Evolutionary conservation across 2,329 filamentous ascomycete species (phyloP).

Genomic region (Ophiosphaerella narmari): DNA sequence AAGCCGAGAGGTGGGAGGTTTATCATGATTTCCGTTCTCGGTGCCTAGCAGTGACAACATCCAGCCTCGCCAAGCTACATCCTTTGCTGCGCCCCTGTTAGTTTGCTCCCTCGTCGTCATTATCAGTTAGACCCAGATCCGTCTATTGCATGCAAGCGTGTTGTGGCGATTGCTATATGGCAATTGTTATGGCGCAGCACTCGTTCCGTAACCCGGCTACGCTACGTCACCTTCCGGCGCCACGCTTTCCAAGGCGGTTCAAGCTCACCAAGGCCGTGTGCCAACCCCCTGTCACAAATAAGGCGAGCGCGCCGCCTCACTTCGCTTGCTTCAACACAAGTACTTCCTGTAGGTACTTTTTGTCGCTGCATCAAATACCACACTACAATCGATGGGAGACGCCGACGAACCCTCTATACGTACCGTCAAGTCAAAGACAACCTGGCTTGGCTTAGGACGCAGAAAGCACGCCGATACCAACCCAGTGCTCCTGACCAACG

Average conservation of each 20-base stretch:
- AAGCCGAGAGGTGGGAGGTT: too few relatives aligned
- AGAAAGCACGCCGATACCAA: slow-evolving; percentile 37
- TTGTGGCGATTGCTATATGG: background rate
- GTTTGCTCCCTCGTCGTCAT: background rate
- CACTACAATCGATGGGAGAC: slow-evolving; percentile 58
- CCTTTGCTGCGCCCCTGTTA: background rate
- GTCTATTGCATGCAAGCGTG: background rate
- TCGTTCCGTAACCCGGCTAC: slow-evolving; percentile 4
- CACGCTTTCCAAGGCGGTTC: slow-evolving; percentile 13
- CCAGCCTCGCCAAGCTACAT: too few relatives aligned
- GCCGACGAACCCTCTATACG: slow-evolving; percentile 57
- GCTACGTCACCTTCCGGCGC: slow-evolving; percentile 8
- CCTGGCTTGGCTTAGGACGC: slow-evolving; percentile 51
- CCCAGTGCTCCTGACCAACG: slow-evolving; percentile 35
- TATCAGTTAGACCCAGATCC: slow-evolving; percentile 2
- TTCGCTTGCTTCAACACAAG: too few relatives aligned
- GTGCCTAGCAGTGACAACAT: too few relatives aligned
- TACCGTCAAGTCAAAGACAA: slow-evolving; percentile 57
- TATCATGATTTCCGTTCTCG: too few relatives aligned
- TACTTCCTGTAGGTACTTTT: too few relatives aligned
- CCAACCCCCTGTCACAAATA: too few relatives aligned
- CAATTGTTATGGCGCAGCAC: background rate
- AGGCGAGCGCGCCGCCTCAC: too few relatives aligned
- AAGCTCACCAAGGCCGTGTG: slow-evolving; percentile 5
- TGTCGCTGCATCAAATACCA: slow-evolving; percentile 1